Base-by-base conservation (phyloP, 768 basidiomycete genomes). In the Leccinum aurantiacum region DNA sequence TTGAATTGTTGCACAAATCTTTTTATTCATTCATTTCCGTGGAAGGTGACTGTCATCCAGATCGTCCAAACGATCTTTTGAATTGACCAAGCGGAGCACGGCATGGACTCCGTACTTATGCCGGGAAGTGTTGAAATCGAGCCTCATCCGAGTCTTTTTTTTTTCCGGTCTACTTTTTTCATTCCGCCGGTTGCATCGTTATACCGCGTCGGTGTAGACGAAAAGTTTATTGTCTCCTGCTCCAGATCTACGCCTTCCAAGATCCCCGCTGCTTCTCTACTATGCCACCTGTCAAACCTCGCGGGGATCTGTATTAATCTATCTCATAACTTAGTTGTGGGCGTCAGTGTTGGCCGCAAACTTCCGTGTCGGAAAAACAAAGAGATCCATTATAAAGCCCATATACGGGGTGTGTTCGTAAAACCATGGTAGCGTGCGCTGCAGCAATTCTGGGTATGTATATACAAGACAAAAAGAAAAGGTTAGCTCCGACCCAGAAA, bases 361-460 rank as follows among this genome's bases (percentile, higher is more conserved):
- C 22, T 60, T 54, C 53, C 55, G 31, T 31, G 53, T 49, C 60
- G 22, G 33, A 49, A 24, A 13, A 46, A 46, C 10, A 19, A 46
- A 61, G 19, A 51, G 27, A 53, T 61, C 49, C 56, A 57, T 53
- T 5, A n/a, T 49, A 24, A 31, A 53, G 44, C 62, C 37, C 56
- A 35, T 38, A 44, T 19, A 10, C 37, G 54, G 27, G 44, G 25
- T 19, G 33, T 53, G 33, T 53, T 44, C 29, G 13, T 27, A 37
- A 52, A 60, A 49, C n/a, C 29, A 31, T 17, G 22, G 60, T 54
- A 61, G 58, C 58, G 22, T 59, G 48, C 27, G 31, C 53, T 46
- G 52, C 41, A 52, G 59, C 25, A 63, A 55, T 51, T 54, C 60
- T 31, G 54, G 60, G 65, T 71, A 68, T 73, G 65, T 71, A 68